phyloP scores from a whole-genome alignment of 768 basidiomycete genomes.

The Asterophora lycoperdoides region DNA sequence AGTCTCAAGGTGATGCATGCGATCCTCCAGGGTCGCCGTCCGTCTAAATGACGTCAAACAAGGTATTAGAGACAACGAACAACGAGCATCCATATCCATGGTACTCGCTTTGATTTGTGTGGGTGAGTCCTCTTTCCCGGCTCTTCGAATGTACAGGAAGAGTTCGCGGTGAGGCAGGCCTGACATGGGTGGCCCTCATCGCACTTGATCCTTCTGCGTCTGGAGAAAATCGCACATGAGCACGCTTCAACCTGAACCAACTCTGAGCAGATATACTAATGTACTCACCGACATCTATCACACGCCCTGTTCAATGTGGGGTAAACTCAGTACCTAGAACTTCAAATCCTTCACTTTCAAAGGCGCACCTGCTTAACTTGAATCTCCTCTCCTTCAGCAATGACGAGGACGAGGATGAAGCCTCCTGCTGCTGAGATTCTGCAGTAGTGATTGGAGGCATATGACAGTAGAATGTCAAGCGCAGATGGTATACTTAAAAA shows the following conservation, averaged over 20 bases:
- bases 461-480: conserved; percentile 29
- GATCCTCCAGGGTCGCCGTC: conserved; percentile 79
- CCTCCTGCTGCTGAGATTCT: conserved; percentile 39
- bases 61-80: not conserved
- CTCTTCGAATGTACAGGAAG: conserved; percentile 83
- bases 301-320: conserved; percentile 57
- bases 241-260: not conserved
- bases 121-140: conserved; percentile 82
- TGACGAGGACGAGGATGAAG: conserved; percentile 32
- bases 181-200: conserved; percentile 89
- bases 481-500: no score
- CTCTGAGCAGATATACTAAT: not conserved
- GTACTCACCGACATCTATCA: conserved; percentile 82
- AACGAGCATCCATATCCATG: not conserved
- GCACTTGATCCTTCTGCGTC: conserved; percentile 81
- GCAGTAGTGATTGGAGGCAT: conserved; percentile 46
- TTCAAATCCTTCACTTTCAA: conserved; percentile 1
- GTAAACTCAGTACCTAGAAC: not conserved
- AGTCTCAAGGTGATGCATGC: conserved; percentile 85
- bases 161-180: conserved; percentile 79
- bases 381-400: conserved; percentile 78
- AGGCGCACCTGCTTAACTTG: conserved; percentile 75
- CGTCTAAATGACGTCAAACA: conserved; percentile 40
- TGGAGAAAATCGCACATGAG: conserved; percentile 23
- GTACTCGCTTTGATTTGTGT: conserved; percentile 82